Evolutionary conservation across 2,329 filamentous ascomycete genomes (phyloP).

Genomic region (Dothiorella sarmentorum): DNA sequence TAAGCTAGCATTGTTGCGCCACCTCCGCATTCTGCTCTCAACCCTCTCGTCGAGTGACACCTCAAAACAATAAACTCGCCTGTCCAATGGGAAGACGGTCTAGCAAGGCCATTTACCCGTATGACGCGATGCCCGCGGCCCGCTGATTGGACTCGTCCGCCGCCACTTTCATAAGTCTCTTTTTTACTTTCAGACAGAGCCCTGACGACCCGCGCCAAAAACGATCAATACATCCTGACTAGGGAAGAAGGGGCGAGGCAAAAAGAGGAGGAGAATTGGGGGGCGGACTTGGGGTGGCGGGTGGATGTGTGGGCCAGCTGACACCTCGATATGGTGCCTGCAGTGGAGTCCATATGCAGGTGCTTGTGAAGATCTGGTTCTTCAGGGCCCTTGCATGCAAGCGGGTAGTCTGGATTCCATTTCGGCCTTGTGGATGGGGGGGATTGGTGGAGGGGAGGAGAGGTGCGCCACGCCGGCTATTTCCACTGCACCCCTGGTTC

Average conservation of each 20-base stretch:
- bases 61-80: neutral
- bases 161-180: neutral
- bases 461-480: neutral
- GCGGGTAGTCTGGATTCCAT: constrained; percentile 4
- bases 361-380: constrained; percentile 8
- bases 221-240: neutral
- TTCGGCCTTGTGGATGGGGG: neutral
- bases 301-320: neutral
- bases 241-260: neutral
- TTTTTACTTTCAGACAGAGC: constrained; percentile 8
- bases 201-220: neutral
- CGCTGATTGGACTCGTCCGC: neutral
- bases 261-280: neutral
- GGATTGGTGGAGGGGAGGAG: neutral
- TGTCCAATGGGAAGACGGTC: neutral
- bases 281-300: neutral
- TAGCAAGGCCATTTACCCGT: constrained; percentile 1
- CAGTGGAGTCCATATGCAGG: constrained; percentile 7
- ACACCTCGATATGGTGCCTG: constrained; percentile 11
- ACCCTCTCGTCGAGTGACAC: constrained; percentile 5
- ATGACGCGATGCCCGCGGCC: constrained; percentile 12
- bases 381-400: constrained; percentile 12
- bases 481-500: constrained; percentile 1
- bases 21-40: constrained; percentile 4
- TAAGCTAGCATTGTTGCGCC: constrained; percentile 10